phyloP scores from a whole-genome alignment of 441 rosid species.

The Isatis lusitanica region DNA sequence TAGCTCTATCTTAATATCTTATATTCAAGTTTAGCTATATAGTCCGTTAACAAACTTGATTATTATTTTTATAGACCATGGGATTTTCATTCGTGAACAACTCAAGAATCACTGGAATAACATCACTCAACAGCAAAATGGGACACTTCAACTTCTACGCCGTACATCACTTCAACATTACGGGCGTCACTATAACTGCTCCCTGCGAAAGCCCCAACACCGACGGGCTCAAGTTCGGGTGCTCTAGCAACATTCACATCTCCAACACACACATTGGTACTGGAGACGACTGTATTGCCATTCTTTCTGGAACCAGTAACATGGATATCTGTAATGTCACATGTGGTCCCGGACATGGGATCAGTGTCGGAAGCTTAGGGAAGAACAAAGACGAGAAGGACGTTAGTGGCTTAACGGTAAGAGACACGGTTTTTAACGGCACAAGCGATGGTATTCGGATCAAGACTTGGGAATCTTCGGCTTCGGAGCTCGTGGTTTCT shows the following conservation, averaged over 20 bases:
- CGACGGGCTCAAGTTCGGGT: constrained; percentile 51
- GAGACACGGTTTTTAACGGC: constrained; percentile 21
- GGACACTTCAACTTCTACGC: constrained; percentile 40
- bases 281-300: constrained; percentile 36
- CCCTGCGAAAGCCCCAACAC: constrained; percentile 57
- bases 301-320: constrained; percentile 18
- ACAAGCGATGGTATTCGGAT: constrained; percentile 38
- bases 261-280: constrained; percentile 20
- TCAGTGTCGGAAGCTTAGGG: constrained; percentile 41
- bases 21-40: no score
- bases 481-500: constrained; percentile 40
- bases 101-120: constrained; percentile 35
- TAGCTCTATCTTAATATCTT: no score
- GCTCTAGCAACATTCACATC: constrained; percentile 23
- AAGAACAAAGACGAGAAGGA: constrained; percentile 30
- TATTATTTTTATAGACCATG: constrained; percentile 12
- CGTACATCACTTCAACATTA: constrained; percentile 27
- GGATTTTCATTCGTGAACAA: constrained; percentile 43
- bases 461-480: constrained; percentile 47
- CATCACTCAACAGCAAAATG: constrained; percentile 45
- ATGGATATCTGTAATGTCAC: constrained; percentile 26
- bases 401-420: constrained; percentile 17
- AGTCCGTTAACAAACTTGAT: neutral
- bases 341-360: constrained; percentile 37
- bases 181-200: constrained; percentile 37